Percentiles rank a stretch among this genome's conserved stretches.
Conservation (phyloP, 2,329 filamentous ascomycete genomes). For the Alternaria atra region DNA sequence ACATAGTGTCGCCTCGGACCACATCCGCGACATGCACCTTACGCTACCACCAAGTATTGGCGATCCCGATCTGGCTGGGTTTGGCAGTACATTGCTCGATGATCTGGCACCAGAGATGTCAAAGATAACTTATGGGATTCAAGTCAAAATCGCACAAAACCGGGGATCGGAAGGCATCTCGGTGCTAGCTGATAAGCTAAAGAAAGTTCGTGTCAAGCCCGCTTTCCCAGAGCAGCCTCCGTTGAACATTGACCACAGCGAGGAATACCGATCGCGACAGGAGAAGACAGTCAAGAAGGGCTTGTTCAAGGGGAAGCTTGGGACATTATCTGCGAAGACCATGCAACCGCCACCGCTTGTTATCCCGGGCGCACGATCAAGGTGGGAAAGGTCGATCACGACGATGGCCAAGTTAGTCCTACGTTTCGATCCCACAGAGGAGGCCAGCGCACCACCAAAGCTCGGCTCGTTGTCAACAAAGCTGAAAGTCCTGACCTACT, state of each 20-base stretch:
- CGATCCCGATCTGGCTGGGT: conserved; percentile 62
- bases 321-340: conserved; percentile 65
- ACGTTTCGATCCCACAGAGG: conserved; percentile 67
- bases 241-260: conserved; percentile 58
- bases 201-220: conserved; percentile 68
- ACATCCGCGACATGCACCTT: conserved; percentile 65
- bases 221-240: conserved; percentile 68
- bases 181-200: conserved; percentile 60
- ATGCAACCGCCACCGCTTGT: conserved; percentile 66
- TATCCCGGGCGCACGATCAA: conserved; percentile 55
- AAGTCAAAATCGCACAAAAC: conserved; percentile 56
- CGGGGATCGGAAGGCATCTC: conserved; percentile 52
- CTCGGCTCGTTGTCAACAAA: conserved; percentile 63
- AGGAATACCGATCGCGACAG: conserved; percentile 63
- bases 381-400: conserved; percentile 55
- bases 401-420: conserved; percentile 66
- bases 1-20: conserved; percentile 61
- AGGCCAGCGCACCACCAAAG: conserved; percentile 60
- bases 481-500: conserved; percentile 67
- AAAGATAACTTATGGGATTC: conserved; percentile 66
- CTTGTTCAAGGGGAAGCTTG: conserved; percentile 66
- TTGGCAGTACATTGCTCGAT: conserved; percentile 62
- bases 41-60: conserved; percentile 70
- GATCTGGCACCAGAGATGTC: conserved; percentile 71
- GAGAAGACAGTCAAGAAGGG: conserved; percentile 70